Base-by-base conservation (phyloP, 108 stramenopile species). In the Nitzschia putrida region DNA sequence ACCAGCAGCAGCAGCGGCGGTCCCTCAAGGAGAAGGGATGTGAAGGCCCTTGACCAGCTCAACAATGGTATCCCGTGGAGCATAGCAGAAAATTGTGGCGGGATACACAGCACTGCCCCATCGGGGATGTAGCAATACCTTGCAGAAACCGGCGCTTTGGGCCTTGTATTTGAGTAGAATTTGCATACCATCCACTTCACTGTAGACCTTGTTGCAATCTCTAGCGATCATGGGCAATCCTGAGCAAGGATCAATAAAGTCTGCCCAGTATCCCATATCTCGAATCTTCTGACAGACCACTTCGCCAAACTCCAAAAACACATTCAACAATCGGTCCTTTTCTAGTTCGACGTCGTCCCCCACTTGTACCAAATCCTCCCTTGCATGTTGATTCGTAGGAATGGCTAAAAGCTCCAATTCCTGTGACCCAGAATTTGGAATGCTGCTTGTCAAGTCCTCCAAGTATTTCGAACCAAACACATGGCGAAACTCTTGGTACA, bases 231-330 rank as follows among this genome's bases (percentile, higher is more conserved):
- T 96, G 34, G 98, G 96, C 45, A 98, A 76, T 11, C 98, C 98
- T 10, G 93, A 95, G 67, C 98, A 98, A 5, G 98, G 98, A 86
- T 98, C 98, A 71, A 98, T 98, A 72, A 83, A 98, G 72, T 98
- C 98, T 41, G 90, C 88, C 93, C 93, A 94, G 52, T 77, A 94
- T 22, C 93, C 93, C 40, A 60, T 70, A 13, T 53, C 51, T 42
- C 83, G 71, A 23, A 94, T 61, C 53, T 74, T 67, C 16, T 83
- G 53, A 59, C 87, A 89, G 3, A 94, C 13, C 34, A 84, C 78
- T 43, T 79, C 69, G 43, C 88, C 93, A 80, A 94, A 94, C 10
- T 78, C 76, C 45, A 94, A 74, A 64, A 94, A 77, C 77, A 70
- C 88, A 76, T 94, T 94, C 20, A 94, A 80, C 42, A 91, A 79